A percentile compares a stretch with the other conserved stretches of the same genome.
phyloP scores from a whole-genome alignment of 805 yeast species.

The Metahyphopichia silvanorum region DNA sequence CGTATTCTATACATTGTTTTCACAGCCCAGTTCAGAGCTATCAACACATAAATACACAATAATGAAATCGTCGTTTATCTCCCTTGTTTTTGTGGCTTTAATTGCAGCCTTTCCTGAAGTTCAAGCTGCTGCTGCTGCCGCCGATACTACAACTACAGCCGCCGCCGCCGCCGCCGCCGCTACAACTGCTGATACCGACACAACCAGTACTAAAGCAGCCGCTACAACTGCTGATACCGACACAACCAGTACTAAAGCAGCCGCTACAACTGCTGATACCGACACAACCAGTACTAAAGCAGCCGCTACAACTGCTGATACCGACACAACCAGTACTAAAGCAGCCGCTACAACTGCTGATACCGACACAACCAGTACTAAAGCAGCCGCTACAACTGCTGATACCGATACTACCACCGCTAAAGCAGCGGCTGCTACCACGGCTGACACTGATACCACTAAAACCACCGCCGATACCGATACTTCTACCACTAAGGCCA shows the following conservation, averaged over 20 bases:
- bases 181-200: slow-evolving; percentile 7
- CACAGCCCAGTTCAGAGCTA: too few species aligned
- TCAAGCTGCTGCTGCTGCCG: slow-evolving; percentile 2
- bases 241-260: slow-evolving; percentile 3
- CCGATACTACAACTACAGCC: too few species aligned
- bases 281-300: slow-evolving; percentile 6
- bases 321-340: slow-evolving; percentile 3
- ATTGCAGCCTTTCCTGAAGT: background rate
- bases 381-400: slow-evolving; percentile 14
- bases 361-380: slow-evolving; percentile 7
- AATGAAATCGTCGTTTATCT: too few species aligned
- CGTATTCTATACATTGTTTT: too few species aligned
- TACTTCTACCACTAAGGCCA: slow-evolving; percentile 14
- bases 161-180: slow-evolving; percentile 6
- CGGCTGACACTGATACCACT: slow-evolving; percentile 15
- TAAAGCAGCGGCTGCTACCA: slow-evolving; percentile 12
- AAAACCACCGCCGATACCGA: slow-evolving; percentile 14
- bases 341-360: slow-evolving; percentile 5
- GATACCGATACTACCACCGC: slow-evolving; percentile 12
- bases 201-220: slow-evolving; percentile 9
- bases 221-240: slow-evolving; percentile 10
- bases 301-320: slow-evolving; percentile 2
- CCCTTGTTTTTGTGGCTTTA: too few species aligned
- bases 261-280: slow-evolving; percentile 8
- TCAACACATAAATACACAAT: too few species aligned